Conservation (phyloP, 768 basidiomycete species). For the Imleria badia region DNA sequence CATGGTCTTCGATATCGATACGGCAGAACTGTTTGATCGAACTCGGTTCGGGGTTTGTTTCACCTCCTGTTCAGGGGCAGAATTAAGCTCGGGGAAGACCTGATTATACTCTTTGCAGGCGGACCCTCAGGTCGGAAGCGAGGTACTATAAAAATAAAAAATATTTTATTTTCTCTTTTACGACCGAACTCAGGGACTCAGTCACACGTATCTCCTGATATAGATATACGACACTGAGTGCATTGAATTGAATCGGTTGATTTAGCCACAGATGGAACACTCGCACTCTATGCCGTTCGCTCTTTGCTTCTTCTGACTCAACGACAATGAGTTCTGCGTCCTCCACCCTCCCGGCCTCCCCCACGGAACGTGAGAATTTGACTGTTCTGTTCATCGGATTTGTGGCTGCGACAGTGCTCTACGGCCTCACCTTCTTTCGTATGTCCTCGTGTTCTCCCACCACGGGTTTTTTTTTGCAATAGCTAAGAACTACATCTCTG, state of each 20-base stretch:
- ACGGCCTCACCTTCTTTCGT: conserved; percentile 37
- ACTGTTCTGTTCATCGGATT: conserved; percentile 29
- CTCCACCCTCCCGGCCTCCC: conserved; percentile 9
- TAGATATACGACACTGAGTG: neutral
- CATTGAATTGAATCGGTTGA: conserved; percentile 3
- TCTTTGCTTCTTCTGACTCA: neutral
- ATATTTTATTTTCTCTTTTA: no score
- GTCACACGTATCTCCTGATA: neutral
- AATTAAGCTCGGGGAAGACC: no score
- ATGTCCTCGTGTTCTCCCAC: neutral
- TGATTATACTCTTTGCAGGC: no score
- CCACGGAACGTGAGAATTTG: conserved; percentile 26
- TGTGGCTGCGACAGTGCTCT: conserved; percentile 25
- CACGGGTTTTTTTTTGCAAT: neutral
- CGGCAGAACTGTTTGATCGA: neutral
- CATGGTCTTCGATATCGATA: no score
- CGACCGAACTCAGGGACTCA: no score
- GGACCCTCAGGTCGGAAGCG: no score
- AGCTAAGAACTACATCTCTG: neutral
- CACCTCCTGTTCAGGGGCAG: no score
- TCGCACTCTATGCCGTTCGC: neutral
- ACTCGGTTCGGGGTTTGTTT: neutral
- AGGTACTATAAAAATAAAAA: no score
- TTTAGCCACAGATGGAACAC: conserved; percentile 4
- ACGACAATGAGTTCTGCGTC: conserved; percentile 18